Conservation (phyloP, 305 asterid genomes). For the Fraxinus platypoda region DNA sequence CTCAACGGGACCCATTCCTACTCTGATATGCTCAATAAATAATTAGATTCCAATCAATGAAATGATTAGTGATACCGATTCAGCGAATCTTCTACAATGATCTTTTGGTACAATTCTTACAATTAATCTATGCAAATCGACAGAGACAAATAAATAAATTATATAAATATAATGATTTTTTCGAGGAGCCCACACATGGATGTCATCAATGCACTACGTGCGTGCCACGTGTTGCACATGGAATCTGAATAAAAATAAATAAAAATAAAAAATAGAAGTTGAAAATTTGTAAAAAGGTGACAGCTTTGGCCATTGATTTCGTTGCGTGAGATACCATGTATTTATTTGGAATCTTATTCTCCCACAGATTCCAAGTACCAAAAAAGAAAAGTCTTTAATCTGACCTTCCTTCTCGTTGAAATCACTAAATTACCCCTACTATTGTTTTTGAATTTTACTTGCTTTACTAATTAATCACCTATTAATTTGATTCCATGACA, state of each 20-base stretch:
- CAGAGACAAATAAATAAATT: neutral
- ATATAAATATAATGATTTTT: neutral
- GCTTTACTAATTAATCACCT: neutral
- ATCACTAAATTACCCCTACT: neutral
- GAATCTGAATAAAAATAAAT: neutral
- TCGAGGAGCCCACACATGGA: neutral
- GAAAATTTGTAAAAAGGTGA: neutral
- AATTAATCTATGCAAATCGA: neutral
- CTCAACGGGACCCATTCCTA: neutral
- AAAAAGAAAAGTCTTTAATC: neutral
- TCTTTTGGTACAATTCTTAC: neutral
- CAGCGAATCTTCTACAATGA: neutral
- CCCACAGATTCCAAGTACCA: neutral
- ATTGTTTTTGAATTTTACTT: neutral
- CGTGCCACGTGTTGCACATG: neutral
- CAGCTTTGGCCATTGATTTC: neutral
- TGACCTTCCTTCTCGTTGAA: neutral
- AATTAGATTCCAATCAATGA: neutral
- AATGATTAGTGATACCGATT: neutral
- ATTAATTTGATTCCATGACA: neutral
- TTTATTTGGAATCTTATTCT: neutral
- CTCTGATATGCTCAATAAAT: neutral
- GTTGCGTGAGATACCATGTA: neutral
- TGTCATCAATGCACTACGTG: neutral
- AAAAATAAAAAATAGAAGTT: neutral